phyloP scores from a whole-genome alignment of 2,329 filamentous ascomycete species.

The Colletotrichum neosansevieriae region DNA sequence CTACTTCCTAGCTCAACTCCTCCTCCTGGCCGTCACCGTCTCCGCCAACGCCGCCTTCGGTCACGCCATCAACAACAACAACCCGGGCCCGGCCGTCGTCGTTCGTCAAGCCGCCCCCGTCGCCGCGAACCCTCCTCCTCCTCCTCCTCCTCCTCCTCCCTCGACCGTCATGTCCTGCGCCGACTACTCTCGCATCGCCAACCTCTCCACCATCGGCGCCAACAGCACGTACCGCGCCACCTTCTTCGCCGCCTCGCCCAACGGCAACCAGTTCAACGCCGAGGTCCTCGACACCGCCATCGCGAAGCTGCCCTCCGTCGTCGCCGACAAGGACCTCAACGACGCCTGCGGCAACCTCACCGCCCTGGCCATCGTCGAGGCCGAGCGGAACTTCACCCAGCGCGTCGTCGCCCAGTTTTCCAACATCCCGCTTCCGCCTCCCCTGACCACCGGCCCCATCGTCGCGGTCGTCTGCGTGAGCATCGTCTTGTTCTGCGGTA shows the following conservation, averaged over 20 bases:
- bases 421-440: conserved; percentile 40
- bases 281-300: conserved; percentile 57
- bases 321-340: conserved; percentile 55
- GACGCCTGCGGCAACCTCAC: conserved; percentile 59
- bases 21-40: conserved; percentile 36
- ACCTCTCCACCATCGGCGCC: conserved; percentile 58
- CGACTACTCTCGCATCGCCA: conserved; percentile 59
- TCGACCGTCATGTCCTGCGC: conserved; percentile 46
- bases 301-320: conserved; percentile 52
- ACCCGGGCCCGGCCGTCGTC: conserved; percentile 26
- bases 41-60: conserved; percentile 24
- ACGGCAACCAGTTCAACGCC: conserved; percentile 54
- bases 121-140: conserved; percentile 21
- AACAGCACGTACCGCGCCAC: conserved; percentile 61
- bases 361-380: conserved; percentile 56
- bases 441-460: conserved; percentile 9
- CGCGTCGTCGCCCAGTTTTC: conserved; percentile 53
- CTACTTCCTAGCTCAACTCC: conserved; percentile 32
- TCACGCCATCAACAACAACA: not conserved
- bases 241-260: conserved; percentile 56
- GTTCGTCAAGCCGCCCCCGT: conserved; percentile 34
- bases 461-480: conserved; percentile 19
- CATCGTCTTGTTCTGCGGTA: conserved; percentile 1
- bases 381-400: conserved; percentile 57
- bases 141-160: no score